Evolutionary conservation across 2,329 filamentous ascomycete genomes (phyloP).

Genomic region (Calonectria pteridis): DNA sequence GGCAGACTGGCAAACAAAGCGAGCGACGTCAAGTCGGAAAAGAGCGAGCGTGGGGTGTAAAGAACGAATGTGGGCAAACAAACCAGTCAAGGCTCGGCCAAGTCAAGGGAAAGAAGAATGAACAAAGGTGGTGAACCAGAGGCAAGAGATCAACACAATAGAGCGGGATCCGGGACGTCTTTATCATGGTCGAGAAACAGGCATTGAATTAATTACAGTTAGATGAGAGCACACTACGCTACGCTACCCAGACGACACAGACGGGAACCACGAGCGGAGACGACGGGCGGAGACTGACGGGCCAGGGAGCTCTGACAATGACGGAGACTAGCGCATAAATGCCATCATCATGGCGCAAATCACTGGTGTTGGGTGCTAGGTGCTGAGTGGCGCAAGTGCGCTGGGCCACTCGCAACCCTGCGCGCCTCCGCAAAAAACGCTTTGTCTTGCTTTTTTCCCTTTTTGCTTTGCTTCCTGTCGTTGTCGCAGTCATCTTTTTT

Average conservation of each 20-base stretch:
- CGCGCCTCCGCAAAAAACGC: not conserved
- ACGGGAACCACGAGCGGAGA: not conserved
- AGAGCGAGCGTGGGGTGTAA: not conserved
- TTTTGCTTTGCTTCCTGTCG: not conserved
- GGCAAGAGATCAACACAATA: too few relatives aligned
- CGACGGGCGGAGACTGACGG: not conserved
- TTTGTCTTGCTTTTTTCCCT: not conserved
- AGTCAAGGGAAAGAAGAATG: not conserved
- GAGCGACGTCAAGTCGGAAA: not conserved
- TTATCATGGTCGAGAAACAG: not conserved
- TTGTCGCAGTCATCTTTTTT: not conserved
- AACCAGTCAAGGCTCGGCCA: not conserved
- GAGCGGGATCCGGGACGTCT: not conserved
- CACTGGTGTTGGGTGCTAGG: too few relatives aligned
- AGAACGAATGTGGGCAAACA: not conserved
- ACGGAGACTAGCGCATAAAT: not conserved
- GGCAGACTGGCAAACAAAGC: not conserved
- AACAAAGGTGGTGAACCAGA: not conserved
- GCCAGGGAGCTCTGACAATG: not conserved
- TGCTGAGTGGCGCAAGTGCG: not conserved
- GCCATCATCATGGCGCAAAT: not conserved
- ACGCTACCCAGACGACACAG: too few relatives aligned
- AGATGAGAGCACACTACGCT: not conserved
- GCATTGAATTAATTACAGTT: not conserved
- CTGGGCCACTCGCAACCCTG: not conserved